phyloP scores from a whole-genome alignment of 352 stramenopile species.

The Aphanomyces cochlioides region DNA sequence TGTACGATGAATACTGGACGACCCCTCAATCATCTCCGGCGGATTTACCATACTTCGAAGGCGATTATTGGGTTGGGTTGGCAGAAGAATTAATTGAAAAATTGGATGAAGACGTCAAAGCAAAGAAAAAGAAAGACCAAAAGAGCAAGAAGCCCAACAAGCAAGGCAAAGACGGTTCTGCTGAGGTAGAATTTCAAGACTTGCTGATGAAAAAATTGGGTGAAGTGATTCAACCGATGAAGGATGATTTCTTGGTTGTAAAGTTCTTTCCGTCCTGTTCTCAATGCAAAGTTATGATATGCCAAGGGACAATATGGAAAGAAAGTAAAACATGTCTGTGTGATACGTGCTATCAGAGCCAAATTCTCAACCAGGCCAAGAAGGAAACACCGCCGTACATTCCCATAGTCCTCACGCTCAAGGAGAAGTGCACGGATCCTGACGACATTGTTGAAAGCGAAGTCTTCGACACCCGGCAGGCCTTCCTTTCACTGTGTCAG shows the following conservation, averaged over 20 bases:
- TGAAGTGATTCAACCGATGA: slow-evolving; percentile 86
- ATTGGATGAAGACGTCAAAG: slow-evolving; percentile 70
- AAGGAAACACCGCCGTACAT: slow-evolving; percentile 37
- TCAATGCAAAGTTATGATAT: slow-evolving; percentile 68
- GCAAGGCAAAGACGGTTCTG: slow-evolving; percentile 38
- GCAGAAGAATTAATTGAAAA: slow-evolving; percentile 88
- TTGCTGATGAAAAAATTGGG: slow-evolving; percentile 82
- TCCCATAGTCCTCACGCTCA: slow-evolving; percentile 45
- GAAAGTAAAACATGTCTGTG: slow-evolving; percentile 65
- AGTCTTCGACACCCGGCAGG: slow-evolving; percentile 95
- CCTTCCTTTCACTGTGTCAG: slow-evolving; percentile 96
- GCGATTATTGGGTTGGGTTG: slow-evolving; percentile 84
- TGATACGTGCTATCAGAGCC: slow-evolving; percentile 57
- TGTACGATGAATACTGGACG: slow-evolving; percentile 95
- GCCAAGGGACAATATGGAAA: slow-evolving; percentile 65
- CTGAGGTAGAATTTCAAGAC: slow-evolving; percentile 62
- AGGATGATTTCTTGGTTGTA: slow-evolving; percentile 86
- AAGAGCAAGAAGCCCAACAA: slow-evolving; percentile 79
- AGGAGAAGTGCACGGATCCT: slow-evolving; percentile 66
- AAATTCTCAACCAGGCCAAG: slow-evolving; percentile 39
- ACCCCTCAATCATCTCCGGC: slow-evolving; percentile 82
- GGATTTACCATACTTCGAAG: slow-evolving; percentile 80
- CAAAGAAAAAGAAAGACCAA: slow-evolving; percentile 66
- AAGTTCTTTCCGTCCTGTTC: slow-evolving; percentile 82
- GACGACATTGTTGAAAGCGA: slow-evolving; percentile 85